Base-by-base conservation (phyloP, 2,329 filamentous ascomycete genomes). In the Cryphonectria radicalis region DNA sequence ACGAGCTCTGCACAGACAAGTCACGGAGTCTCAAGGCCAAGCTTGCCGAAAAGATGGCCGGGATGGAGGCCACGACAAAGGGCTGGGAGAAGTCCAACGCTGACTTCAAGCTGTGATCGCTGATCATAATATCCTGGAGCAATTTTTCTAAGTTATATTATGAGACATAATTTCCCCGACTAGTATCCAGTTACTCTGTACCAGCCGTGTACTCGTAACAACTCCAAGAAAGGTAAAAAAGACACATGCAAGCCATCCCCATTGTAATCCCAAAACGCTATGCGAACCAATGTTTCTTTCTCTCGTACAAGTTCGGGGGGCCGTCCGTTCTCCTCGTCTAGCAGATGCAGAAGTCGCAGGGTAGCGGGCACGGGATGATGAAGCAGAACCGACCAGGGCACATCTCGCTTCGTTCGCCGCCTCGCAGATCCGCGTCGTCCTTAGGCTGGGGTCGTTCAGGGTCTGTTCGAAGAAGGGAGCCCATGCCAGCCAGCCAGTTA, bases 1-100 rank as follows among this genome's bases (percentile, higher is more conserved):
- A 97, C 79, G 96, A 98, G 81, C 86, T 98, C 10, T 96, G 93
- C 78, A 95, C 93, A 0, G 95, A 98, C 76, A 87, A 88, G 73
- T 89, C 93, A 59, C 85, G 88, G 65, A 86, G 86, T 17, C 81
- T 92, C 76, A 98, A 98, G 84, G 80, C 88, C 42, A 84, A 83
- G 37, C 84, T 98, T 25, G 90, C 92, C 1, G 92, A 94, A 76
- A 88, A 86, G 67, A 85, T 96, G 25, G 91, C 93, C 0, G 82
- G 80, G 1, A 84, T 88, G 76, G 86, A 87, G 59, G 84, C 87
- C 22, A 86, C 84, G 1, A 80, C 85, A 1, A 82, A 83, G 1
- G 92, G 91, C 7, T 91, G 92, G 88, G 92, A 95, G 79, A 90
- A 90, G 79, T 86, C 85, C 3, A 92, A 90, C 77, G 87, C 85